Percentiles rank a stretch among this genome's conserved stretches.
Conservation (phyloP, 176 grass and related monocot genomes). For the Melocanna baccifera region DNA sequence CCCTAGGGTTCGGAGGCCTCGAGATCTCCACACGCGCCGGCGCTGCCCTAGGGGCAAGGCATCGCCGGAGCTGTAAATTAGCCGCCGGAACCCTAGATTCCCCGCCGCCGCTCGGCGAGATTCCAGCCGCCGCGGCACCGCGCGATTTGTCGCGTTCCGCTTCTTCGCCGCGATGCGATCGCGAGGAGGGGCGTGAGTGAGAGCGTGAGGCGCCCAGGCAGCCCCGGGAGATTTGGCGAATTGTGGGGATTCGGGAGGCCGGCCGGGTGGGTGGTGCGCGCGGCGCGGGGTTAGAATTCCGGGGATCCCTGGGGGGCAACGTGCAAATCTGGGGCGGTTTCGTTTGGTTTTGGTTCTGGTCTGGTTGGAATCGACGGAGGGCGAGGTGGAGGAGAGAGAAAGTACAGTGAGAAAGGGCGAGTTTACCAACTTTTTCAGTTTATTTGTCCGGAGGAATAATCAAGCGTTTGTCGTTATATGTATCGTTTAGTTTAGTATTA, state of each 20-base stretch:
- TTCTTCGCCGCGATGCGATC: constrained; percentile 23
- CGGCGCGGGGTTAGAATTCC: constrained; percentile 28
- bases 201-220: neutral
- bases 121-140: neutral
- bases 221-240: constrained; percentile 21
- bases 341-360: neutral
- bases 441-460: neutral
- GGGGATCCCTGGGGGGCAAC: constrained; percentile 7
- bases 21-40: constrained; percentile 47
- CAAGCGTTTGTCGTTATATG: no score
- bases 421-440: constrained; percentile 23
- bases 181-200: neutral
- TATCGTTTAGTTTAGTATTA: no score
- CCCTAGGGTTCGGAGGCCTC: constrained; percentile 31
- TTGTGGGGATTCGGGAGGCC: constrained; percentile 27
- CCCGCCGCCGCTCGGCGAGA: constrained; percentile 9
- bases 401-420: neutral
- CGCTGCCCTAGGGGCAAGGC: constrained; percentile 3
- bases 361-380: constrained; percentile 23
- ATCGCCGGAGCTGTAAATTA: neutral
- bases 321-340: constrained; percentile 25
- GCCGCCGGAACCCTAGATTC: constrained; percentile 18
- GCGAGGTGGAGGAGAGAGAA: neutral
- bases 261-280: constrained; percentile 14
- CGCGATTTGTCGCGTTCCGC: constrained; percentile 22